Evolutionary conservation across 73 alveolate genomes (phyloP).

Genomic region (Symbiodinium natans): DNA sequence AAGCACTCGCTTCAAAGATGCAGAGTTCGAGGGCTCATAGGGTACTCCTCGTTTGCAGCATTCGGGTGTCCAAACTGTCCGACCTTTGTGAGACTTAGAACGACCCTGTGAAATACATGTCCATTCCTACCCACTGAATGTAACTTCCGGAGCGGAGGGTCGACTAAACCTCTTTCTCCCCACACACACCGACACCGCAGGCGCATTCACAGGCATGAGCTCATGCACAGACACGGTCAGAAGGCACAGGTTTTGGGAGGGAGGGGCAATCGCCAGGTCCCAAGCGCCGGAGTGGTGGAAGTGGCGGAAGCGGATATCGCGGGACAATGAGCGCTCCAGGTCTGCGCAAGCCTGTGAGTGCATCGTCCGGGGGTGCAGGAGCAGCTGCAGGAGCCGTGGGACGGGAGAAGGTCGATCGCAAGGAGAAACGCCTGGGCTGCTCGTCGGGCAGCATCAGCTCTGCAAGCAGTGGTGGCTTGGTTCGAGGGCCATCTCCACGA

Average conservation of each 20-base stretch:
- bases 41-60: too few relatives aligned
- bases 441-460: slow-evolving; percentile 13
- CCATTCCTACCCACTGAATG: too few relatives aligned
- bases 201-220: neutral
- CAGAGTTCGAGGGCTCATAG: too few relatives aligned
- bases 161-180: too few relatives aligned
- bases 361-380: slow-evolving; percentile 6
- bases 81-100: too few relatives aligned
- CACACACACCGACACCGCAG: neutral
- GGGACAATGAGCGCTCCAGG: slow-evolving; percentile 65
- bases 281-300: slow-evolving; percentile 28
- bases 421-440: slow-evolving; percentile 9
- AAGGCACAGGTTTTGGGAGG: too few relatives aligned
- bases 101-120: too few relatives aligned
- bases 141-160: too few relatives aligned
- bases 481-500: slow-evolving; percentile 73
- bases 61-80: too few relatives aligned
- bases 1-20: too few relatives aligned
- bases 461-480: slow-evolving; percentile 82
- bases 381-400: neutral
- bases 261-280: neutral
- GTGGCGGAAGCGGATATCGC: neutral
- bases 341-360: slow-evolving; percentile 15
- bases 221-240: neutral
- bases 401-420: neutral